Percentiles rank a stretch among this genome's conserved stretches.
Conservation (phyloP, 176 grass and related monocot species). For the Secale cereale region DNA sequence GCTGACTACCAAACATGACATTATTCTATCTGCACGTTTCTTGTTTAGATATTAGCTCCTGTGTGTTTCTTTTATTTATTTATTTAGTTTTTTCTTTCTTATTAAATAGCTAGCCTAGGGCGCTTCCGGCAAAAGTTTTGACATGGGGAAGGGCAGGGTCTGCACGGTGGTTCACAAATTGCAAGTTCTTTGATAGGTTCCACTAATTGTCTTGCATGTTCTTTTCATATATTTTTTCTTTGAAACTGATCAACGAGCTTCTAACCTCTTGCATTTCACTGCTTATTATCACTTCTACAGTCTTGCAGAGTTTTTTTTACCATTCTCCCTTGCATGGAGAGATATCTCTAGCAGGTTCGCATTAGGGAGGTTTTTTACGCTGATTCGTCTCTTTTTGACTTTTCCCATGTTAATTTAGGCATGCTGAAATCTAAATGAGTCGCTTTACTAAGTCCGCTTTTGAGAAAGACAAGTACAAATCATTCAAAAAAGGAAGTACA, state of each 20-base stretch:
- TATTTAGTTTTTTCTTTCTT: not conserved
- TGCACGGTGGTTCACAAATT: not conserved
- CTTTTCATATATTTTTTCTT: not conserved
- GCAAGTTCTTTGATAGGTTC: conserved; percentile 31
- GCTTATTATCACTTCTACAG: not conserved
- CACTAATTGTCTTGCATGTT: conserved; percentile 15
- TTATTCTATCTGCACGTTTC: not conserved
- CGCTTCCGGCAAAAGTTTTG: conserved; percentile 34
- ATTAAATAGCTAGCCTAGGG: conserved; percentile 4
- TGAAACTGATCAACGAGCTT: conserved; percentile 2
- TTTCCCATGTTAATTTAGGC: too few relatives aligned
- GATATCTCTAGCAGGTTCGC: too few relatives aligned
- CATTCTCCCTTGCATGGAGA: too few relatives aligned
- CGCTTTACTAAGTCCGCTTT: too few relatives aligned
- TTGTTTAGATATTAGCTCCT: not conserved
- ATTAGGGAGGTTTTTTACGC: too few relatives aligned
- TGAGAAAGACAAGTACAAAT: too few relatives aligned
- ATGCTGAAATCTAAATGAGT: too few relatives aligned
- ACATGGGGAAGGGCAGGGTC: not conserved
- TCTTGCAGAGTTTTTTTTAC: not conserved
- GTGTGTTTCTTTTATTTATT: conserved; percentile 6
- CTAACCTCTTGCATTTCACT: not conserved
- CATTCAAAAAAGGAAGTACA: too few relatives aligned
- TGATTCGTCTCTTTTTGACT: too few relatives aligned
- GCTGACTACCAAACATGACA: conserved; percentile 58